A percentile compares a stretch with the other conserved stretches of the same genome.
These are phyloP conservation scores for Zanthoxylum bungeanum DNA, from an alignment of 345 rosid genomes.

Conservation along the genomic window DNA sequence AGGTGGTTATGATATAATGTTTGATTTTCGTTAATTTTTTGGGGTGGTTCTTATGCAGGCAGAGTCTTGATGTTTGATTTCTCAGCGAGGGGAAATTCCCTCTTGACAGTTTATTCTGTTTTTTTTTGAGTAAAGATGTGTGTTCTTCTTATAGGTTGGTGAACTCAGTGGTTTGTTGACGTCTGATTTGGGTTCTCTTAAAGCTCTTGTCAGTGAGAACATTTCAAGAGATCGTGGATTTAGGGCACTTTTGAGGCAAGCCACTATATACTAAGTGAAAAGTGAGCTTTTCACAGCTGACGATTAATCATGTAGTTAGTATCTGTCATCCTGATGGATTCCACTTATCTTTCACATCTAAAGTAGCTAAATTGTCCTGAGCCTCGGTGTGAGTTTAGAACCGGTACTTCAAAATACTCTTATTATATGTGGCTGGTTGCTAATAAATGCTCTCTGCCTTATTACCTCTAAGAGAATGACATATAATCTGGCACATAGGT, in stretches of 20 bases:
- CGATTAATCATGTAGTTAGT: conserved; percentile 23
- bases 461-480: conserved; percentile 7
- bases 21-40: too few relatives aligned
- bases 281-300: conserved; percentile 52
- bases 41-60: too few relatives aligned
- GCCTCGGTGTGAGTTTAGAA: not conserved
- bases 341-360: not conserved
- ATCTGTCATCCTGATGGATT: conserved; percentile 11
- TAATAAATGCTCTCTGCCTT: conserved; percentile 3
- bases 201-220: conserved; percentile 79
- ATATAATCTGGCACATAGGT: conserved; percentile 8
- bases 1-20: not conserved
- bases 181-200: conserved; percentile 86
- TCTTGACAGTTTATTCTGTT: not conserved
- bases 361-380: not conserved
- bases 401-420: not conserved
- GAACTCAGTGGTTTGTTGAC: conserved; percentile 83
- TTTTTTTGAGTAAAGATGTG: not conserved
- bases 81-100: not conserved
- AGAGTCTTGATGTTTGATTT: conserved; percentile 1
- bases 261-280: conserved; percentile 55
- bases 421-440: not conserved
- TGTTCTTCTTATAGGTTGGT: conserved; percentile 61
- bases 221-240: conserved; percentile 96
- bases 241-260: conserved; percentile 98